Evolutionary conservation across 148 eudicot genomes (phyloP), one percentile per base, ranked within the genome.

Genomic region (Chenopodium quinoa): DNA sequence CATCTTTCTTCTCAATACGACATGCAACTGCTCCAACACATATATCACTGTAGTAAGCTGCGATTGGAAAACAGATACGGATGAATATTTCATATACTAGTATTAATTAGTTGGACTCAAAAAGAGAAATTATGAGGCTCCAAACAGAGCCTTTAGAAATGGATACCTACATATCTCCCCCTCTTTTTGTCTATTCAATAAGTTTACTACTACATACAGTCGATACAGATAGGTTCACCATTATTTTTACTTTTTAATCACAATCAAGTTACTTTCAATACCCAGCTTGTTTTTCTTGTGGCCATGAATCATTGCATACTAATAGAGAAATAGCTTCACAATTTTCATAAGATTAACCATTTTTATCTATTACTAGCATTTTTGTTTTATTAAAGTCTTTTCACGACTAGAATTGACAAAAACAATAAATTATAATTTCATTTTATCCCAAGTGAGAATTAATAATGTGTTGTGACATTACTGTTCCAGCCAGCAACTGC

Each of bases 21-120:
- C 99, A 95, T 69, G 99, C 97, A 76, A 95, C 89, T 29, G 99
- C 91, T 75, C 97, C 98, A 56, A 95, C 99, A 87, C 99, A 95
- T 77, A 95, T 92, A 82, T 93, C 99, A 83, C 89, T 89, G 86
- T 95, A 95, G 84, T 95, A 95, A 32, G 97, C 99, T 95, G 93
- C 17, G 60, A 77, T 47, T 10, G 62, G 31, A 62, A 80, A 32
- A 78, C 54, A 78, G 1, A 64, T 10, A 37, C 20, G 9, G 12
- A 82, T 73, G 25, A 70, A 70, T 50, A 78, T 77, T 37, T 81
- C 32, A 47, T 31, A 40, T 67, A 22, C 66, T 4, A 56, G 80
- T 69, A 84, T 12, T 50, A 65, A 46, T 27, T 72, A 6, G 40
- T 66, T 25, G 16, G 16, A 29, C 52, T 71, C 14, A 23, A 46